Evolutionary conservation across 176 grass and related monocot genomes (phyloP), one percentile per base, ranked within the genome.

Genomic region (Oryza glumipatula): DNA sequence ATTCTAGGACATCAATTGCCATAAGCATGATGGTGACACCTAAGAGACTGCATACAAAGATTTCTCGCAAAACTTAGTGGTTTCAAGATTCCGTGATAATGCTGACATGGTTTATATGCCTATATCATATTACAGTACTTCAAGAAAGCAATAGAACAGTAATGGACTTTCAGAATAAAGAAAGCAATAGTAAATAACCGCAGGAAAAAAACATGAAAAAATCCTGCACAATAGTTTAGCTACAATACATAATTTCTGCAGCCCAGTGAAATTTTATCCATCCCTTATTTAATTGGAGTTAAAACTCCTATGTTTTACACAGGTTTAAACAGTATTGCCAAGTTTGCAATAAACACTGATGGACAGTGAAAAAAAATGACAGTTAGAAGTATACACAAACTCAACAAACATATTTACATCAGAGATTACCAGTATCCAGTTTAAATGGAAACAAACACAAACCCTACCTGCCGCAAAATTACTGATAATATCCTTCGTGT

Each of bases 401-500:
- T 69, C 70, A 80, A 76, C 63, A 56, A 17, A 58, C 12, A 45
- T 80, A 58, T 24, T 77, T 52, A 43, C 45, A 76, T 26, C 43
- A 67, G 35, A 82, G 52, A 21, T 60, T 26, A 67, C 15, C 73
- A 45, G 56, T 19, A 82, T 58, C 60, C 60, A 83, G 7, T 51
- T 47, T 38, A 47, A 68, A 70, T 41, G 15, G 22, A 76, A 79
- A 41, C 33, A 47, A 72, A 88, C 49, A 75, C 49, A 48, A 19
- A 76, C 1, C 73, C 81, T 73, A 98, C 96, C 96, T 98, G 93
- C 48, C 96, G 89, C 70, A 98, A 76, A 74, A 98, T 91, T 84
- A 98, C 96, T 86, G 96, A 98, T 44, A 98, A 95, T 28, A 98
- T 90, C 85, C 96, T 95, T 71, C 93, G 86, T 60, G 96, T 98